These are phyloP conservation scores for Syncephalis fuscata DNA, from an alignment of 371 early-diverging fungal genomes.

Conservation along the genomic window DNA sequence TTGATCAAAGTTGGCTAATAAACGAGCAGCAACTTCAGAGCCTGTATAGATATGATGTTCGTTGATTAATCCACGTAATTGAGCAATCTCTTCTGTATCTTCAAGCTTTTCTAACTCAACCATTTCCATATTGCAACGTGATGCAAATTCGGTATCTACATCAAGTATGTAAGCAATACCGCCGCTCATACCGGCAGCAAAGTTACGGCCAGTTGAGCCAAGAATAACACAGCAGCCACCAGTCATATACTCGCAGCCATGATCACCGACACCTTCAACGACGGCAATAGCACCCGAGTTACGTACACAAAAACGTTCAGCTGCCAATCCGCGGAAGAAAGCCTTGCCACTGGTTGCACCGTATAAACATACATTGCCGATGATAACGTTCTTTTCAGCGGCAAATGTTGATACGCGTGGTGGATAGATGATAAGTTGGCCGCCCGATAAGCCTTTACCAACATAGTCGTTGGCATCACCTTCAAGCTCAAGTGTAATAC, in stretches of 20 bases:
- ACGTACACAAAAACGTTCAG: conserved; percentile 94
- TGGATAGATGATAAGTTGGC: conserved; percentile 73
- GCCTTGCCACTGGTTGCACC: conserved; percentile 89
- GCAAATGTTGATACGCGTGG: conserved; percentile 61
- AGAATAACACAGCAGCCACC: conserved; percentile 78
- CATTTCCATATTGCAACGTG: conserved; percentile 76
- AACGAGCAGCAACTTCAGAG: conserved; percentile 58
- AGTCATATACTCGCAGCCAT: conserved; percentile 98
- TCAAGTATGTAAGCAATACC: conserved; percentile 83
- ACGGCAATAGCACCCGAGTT: conserved; percentile 93
- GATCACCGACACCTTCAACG: conserved; percentile 94
- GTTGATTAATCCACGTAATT: conserved; percentile 56
- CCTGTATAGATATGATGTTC: conserved; percentile 72
- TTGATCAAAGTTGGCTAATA: conserved; percentile 51
- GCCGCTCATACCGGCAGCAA: conserved; percentile 92
- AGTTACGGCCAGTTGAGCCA: conserved; percentile 76
- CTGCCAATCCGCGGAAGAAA: conserved; percentile 88
- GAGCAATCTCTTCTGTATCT: conserved; percentile 53
- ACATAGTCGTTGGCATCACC: conserved; percentile 97
- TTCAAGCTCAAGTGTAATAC: conserved; percentile 80
- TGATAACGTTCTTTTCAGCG: conserved; percentile 75
- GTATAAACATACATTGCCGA: conserved; percentile 93
- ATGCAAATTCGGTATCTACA: conserved; percentile 28
- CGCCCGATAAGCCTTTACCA: conserved; percentile 94
- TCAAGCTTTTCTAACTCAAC: conserved; percentile 69